Conservation (phyloP, 1,284 basidiomycete species). For the Marasmius oreades region DNA sequence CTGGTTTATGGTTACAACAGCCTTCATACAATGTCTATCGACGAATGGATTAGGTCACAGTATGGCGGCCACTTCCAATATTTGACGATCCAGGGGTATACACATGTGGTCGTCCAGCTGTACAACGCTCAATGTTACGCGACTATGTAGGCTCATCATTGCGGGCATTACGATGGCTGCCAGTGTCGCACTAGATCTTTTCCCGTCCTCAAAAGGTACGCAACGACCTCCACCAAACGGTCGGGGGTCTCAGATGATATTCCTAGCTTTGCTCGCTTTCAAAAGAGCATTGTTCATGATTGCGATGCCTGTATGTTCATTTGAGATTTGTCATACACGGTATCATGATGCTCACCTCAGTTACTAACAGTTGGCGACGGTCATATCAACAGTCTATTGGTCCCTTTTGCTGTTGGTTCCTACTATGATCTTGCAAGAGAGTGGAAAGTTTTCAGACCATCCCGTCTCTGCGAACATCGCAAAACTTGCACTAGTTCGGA, state of each 20-base stretch:
- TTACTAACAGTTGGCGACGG: conserved; percentile 60
- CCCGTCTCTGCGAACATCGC: conserved; percentile 34
- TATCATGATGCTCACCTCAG: conserved; percentile 7
- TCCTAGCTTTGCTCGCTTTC: conserved; percentile 35
- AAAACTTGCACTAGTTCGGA: conserved; percentile 35
- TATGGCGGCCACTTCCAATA: conserved; percentile 69
- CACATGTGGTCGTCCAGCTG: neutral
- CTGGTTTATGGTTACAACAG: conserved; percentile 48
- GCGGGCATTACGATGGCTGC: conserved; percentile 50
- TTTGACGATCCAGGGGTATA: conserved; percentile 75
- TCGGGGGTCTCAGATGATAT: neutral
- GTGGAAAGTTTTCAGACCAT: conserved; percentile 7
- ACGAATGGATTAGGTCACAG: conserved; percentile 38
- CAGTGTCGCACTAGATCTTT: conserved; percentile 44
- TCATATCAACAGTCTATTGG: conserved; percentile 77
- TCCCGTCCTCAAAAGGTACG: conserved; percentile 45
- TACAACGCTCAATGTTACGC: neutral
- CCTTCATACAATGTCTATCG: conserved; percentile 32
- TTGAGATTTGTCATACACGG: neutral
- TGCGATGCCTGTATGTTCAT: conserved; percentile 51
- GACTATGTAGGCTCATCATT: conserved; percentile 36
- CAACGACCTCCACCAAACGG: neutral
- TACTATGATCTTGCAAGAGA: conserved; percentile 42
- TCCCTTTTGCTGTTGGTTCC: conserved; percentile 51
- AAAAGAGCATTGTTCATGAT: conserved; percentile 60